A percentile compares a stretch with the other conserved stretches of the same genome.
phyloP scores from a whole-genome alignment of 495 filamentous ascomycete genomes.

The Penicillium taxi region DNA sequence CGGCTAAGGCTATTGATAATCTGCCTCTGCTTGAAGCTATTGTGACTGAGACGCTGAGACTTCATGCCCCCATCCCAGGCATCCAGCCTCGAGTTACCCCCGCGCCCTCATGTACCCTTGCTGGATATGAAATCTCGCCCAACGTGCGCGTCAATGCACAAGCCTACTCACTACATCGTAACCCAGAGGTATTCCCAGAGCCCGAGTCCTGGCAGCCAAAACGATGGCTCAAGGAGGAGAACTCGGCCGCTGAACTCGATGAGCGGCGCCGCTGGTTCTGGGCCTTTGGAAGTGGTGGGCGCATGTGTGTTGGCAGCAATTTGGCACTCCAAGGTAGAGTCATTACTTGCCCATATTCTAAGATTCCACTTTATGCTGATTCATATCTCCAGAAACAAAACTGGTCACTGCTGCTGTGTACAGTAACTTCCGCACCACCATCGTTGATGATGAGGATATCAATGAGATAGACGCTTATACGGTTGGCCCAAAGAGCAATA shows the following conservation, averaged over 20 bases:
- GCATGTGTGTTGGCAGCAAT: constrained; percentile 81
- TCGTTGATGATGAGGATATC: constrained; percentile 49
- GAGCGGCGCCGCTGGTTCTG: constrained; percentile 67
- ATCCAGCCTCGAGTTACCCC: constrained; percentile 70
- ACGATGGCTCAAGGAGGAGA: constrained; percentile 48
- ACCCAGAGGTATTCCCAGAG: constrained; percentile 51
- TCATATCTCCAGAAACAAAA: constrained; percentile 36
- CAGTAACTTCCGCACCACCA: constrained; percentile 54
- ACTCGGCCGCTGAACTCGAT: constrained; percentile 29
- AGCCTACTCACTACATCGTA: constrained; percentile 64
- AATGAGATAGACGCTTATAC: constrained; percentile 63
- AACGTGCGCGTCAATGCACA: constrained; percentile 63
- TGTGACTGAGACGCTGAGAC: constrained; percentile 66
- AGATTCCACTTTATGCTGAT: constrained; percentile 2
- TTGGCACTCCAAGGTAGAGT: constrained; percentile 65
- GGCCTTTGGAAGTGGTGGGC: constrained; percentile 75
- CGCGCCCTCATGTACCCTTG: constrained; percentile 41
- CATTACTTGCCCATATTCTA: not conserved
- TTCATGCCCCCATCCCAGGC: constrained; percentile 67
- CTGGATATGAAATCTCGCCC: constrained; percentile 49
- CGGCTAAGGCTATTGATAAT: constrained; percentile 58
- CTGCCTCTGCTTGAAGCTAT: constrained; percentile 68
- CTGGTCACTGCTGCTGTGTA: constrained; percentile 50
- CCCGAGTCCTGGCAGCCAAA: constrained; percentile 54
- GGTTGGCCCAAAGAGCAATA: constrained; percentile 45